Percentiles rank a stretch among this genome's conserved stretches.
Evolutionary conservation across 2,329 filamentous ascomycete genomes (phyloP).

Genomic region (Phaeoacremonium minimum): DNA sequence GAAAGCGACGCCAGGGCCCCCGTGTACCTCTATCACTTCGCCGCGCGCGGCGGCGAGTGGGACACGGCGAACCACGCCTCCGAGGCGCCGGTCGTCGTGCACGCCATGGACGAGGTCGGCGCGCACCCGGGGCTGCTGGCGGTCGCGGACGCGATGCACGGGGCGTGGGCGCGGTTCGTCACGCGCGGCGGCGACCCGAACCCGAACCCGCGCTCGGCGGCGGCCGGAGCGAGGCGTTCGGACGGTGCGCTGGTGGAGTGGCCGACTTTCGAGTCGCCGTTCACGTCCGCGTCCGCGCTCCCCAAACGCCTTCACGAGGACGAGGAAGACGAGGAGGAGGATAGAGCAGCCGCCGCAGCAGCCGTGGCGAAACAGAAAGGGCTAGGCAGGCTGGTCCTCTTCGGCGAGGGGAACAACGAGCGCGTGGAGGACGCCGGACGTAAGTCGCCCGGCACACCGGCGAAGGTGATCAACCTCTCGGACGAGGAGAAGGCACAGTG

Average conservation of each 20-base stretch:
- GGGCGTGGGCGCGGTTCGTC: constrained; percentile 33
- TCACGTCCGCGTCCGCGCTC: constrained; percentile 14
- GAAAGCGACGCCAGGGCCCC: constrained; percentile 8
- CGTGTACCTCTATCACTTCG: constrained; percentile 49
- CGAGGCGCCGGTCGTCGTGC: constrained; percentile 36
- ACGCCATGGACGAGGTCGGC: constrained; percentile 31
- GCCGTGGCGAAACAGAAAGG: constrained; percentile 5
- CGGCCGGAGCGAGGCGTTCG: constrained; percentile 12
- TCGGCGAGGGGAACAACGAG: constrained; percentile 58
- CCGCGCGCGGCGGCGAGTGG: constrained; percentile 33
- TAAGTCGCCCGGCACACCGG: constrained; percentile 34
- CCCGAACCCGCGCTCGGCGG: constrained; percentile 8
- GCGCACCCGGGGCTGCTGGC: constrained; percentile 28
- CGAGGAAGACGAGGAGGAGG: too few species aligned
- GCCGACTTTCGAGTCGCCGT: constrained; percentile 38
- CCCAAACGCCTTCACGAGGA: too few species aligned
- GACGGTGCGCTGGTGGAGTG: constrained; percentile 24
- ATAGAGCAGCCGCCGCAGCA: not conserved
- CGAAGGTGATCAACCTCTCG: constrained; percentile 35
- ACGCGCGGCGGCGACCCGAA: constrained; percentile 8
- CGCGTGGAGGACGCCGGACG: constrained; percentile 26
- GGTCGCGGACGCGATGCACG: constrained; percentile 36
- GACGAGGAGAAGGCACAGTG: constrained; percentile 43
- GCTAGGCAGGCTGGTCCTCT: constrained; percentile 42
- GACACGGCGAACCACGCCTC: constrained; percentile 43